Conservation (phyloP, 257 asterid species). For the Gentiana dahurica region DNA sequence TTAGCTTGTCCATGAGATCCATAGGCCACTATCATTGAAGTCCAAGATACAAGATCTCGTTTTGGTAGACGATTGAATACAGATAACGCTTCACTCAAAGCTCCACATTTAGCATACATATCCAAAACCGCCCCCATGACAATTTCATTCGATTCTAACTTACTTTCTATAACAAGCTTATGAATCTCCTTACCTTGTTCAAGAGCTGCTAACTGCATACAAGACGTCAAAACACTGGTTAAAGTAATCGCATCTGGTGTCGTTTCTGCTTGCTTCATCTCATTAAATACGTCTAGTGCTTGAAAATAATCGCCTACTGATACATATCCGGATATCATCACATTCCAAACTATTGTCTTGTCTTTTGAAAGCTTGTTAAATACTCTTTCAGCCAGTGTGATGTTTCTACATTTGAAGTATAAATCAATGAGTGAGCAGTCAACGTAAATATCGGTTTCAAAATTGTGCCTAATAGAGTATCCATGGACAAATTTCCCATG, state of each 20-base stretch:
- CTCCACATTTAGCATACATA: conserved; percentile 87
- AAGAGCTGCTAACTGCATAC: conserved; percentile 59
- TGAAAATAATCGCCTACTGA: conserved; percentile 55
- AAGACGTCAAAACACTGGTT: conserved; percentile 55
- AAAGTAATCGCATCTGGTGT: conserved; percentile 54
- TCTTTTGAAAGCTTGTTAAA: conserved; percentile 33
- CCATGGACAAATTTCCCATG: conserved; percentile 65
- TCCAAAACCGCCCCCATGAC: conserved; percentile 74
- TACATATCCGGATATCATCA: conserved; percentile 78
- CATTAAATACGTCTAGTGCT: conserved; percentile 47
- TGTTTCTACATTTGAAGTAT: conserved; percentile 58
- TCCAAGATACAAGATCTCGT: conserved; percentile 69
- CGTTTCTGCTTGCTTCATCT: conserved; percentile 36
- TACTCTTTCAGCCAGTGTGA: conserved; percentile 31
- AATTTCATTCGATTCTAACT: conserved; percentile 40
- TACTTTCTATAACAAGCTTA: conserved; percentile 19
- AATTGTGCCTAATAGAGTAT: conserved; percentile 29
- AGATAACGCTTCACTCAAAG: conserved; percentile 44
- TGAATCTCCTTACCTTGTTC: conserved; percentile 66
- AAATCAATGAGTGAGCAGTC: conserved; percentile 49
- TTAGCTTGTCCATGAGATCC: conserved; percentile 67
- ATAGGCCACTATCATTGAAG: conserved; percentile 70
- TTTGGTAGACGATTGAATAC: conserved; percentile 39
- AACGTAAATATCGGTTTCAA: conserved; percentile 34
- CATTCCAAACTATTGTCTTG: conserved; percentile 48